Evolutionary conservation across 2,329 filamentous ascomycete species (phyloP).

Genomic region (Pleurostoma richardsiae): DNA sequence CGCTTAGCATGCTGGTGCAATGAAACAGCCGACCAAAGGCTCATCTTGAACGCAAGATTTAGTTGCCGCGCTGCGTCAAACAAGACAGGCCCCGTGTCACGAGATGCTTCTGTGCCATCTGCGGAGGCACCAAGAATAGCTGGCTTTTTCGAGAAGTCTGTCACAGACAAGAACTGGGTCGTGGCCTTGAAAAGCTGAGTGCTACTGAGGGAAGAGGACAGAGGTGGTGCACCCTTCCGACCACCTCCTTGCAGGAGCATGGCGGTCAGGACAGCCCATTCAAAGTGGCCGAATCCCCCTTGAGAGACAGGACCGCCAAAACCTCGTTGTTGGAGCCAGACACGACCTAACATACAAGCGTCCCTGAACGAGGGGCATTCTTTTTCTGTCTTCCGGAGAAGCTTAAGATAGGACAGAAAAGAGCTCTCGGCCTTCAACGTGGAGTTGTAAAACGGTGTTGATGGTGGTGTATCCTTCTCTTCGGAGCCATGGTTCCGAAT

Average conservation of each 20-base stretch:
- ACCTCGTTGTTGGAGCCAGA: slow-evolving; percentile 86
- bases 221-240: slow-evolving; percentile 61
- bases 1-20: slow-evolving; percentile 70
- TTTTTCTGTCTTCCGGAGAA: slow-evolving; percentile 65
- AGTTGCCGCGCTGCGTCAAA: slow-evolving; percentile 71
- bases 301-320: slow-evolving; percentile 63
- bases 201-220: slow-evolving; percentile 78
- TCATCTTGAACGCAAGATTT: slow-evolving; percentile 91
- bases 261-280: slow-evolving; percentile 80
- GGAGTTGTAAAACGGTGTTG: slow-evolving; percentile 84
- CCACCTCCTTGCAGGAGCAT: slow-evolving; percentile 76
- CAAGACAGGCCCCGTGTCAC: slow-evolving; percentile 58
- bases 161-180: slow-evolving; percentile 77
- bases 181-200: slow-evolving; percentile 94
- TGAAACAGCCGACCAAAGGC: slow-evolving; percentile 70
- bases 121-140: slow-evolving; percentile 45
- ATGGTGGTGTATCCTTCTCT: slow-evolving; percentile 31
- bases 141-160: slow-evolving; percentile 65
- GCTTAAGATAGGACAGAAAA: slow-evolving; percentile 68
- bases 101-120: slow-evolving; percentile 32
- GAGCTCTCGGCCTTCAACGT: slow-evolving; percentile 74
- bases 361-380: slow-evolving; percentile 72
- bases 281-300: slow-evolving; percentile 90
- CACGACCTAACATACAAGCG: slow-evolving; percentile 77
- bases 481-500: slow-evolving; percentile 52